These are phyloP conservation scores for Bruguiera sexangula DNA, from an alignment of 345 rosid genomes.

Conservation along the genomic window DNA sequence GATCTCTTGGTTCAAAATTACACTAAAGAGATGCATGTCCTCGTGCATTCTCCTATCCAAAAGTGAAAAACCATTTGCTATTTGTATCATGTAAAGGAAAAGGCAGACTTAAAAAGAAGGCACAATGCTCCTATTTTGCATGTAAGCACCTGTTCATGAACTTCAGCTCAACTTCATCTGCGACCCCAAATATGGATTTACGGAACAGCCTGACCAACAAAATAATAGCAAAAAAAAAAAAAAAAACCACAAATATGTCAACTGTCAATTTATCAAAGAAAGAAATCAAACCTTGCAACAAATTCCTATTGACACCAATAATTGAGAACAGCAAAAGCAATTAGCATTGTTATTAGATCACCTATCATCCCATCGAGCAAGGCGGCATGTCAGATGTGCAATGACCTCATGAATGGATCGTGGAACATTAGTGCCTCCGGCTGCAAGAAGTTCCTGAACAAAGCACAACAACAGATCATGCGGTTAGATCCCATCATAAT, in stretches of 20 bases:
- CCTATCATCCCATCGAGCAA: conserved; percentile 97
- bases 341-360: conserved; percentile 11
- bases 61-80: conserved; percentile 14
- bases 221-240: conserved; percentile 3
- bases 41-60: conserved; percentile 65
- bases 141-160: conserved; percentile 80
- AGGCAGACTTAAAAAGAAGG: conserved; percentile 2
- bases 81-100: conserved; percentile 16
- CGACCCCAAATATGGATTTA: conserved; percentile 85
- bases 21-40: conserved; percentile 75
- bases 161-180: conserved; percentile 91
- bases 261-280: too few relatives aligned
- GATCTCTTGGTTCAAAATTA: conserved; percentile 93
- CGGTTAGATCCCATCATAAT: background rate
- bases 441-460: conserved; percentile 69
- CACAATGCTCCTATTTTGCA: background rate
- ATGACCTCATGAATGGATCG: conserved; percentile 85
- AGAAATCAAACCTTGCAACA: too few relatives aligned
- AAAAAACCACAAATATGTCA: background rate
- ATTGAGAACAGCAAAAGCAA: too few relatives aligned
- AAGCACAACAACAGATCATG: conserved; percentile 14
- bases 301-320: too few relatives aligned
- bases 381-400: conserved; percentile 70
- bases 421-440: conserved; percentile 81
- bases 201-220: conserved; percentile 65